phyloP scores from a whole-genome alignment of 768 basidiomycete species.

The Kwoniella shandongensis region DNA sequence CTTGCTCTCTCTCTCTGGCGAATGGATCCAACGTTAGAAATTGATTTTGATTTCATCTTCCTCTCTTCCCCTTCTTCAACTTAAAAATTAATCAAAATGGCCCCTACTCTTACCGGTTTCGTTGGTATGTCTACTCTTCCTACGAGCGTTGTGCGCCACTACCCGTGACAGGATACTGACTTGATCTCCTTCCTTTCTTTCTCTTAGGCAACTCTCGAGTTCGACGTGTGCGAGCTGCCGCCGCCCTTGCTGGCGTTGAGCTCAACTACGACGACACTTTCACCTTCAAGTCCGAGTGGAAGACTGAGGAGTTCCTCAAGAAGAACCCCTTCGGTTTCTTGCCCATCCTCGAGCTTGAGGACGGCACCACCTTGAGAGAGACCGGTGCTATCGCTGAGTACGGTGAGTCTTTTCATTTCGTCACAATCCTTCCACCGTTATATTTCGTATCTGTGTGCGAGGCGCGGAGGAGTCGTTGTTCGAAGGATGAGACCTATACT shows the following conservation, averaged over 20 bases:
- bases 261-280: conserved; percentile 68
- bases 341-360: conserved; percentile 72
- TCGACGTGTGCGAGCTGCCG: conserved; percentile 57
- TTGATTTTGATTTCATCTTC: no score
- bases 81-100: conserved; percentile 14
- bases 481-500: conserved; percentile 58
- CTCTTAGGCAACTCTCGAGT: conserved; percentile 49
- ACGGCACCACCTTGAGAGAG: conserved; percentile 80
- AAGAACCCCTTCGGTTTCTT: conserved; percentile 63
- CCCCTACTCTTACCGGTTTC: conserved; percentile 14
- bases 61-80: not conserved
- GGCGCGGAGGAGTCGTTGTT: no score
- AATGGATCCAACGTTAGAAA: no score
- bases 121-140: conserved; percentile 7
- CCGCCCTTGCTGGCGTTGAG: conserved; percentile 64
- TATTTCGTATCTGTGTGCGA: not conserved
- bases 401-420: conserved; percentile 64
- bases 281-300: conserved; percentile 41
- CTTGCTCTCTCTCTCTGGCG: not conserved
- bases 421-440: conserved; percentile 4
- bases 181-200: not conserved
- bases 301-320: conserved; percentile 50
- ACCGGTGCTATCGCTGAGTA: conserved; percentile 78
- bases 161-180: no score
- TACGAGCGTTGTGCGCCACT: no score